phyloP scores from a whole-genome alignment of 129 eudicot genomes.

The Solidago caesia region DNA sequence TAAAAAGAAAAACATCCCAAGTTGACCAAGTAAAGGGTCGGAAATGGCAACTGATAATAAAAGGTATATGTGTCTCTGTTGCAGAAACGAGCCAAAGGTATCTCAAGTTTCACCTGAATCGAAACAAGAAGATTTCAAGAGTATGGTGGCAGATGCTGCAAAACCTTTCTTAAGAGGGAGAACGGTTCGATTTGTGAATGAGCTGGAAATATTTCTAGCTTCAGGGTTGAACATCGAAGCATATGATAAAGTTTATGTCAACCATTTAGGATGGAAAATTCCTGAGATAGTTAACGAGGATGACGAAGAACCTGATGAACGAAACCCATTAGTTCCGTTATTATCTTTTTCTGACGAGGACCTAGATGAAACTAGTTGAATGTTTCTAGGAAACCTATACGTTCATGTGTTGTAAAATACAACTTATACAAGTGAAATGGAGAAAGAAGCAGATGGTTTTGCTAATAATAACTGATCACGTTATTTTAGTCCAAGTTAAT shows the following conservation, averaged over 20 bases:
- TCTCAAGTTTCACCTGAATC: conserved; percentile 31
- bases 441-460: neutral
- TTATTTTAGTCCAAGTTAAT: neutral
- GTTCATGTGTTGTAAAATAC: neutral
- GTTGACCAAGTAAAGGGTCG: too few species aligned
- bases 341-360: conserved; percentile 62
- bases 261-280: conserved; percentile 64
- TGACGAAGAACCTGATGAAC: conserved; percentile 38
- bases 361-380: conserved; percentile 40
- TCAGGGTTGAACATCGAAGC: conserved; percentile 70
- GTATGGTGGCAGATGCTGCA: conserved; percentile 52
- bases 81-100: conserved; percentile 51
- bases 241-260: conserved; percentile 58
- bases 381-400: neutral
- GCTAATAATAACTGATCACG: neutral
- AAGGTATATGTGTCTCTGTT: conserved; percentile 3
- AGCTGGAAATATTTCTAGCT: conserved; percentile 74
- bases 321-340: conserved; percentile 39
- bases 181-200: conserved; percentile 60
- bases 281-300: conserved; percentile 37
- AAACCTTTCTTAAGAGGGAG: conserved; percentile 67
- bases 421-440: neutral
- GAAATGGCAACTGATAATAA: too few species aligned
- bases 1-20: too few species aligned
- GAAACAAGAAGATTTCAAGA: conserved; percentile 55